Evolutionary conservation across 2,329 filamentous ascomycete species (phyloP), one percentile per base, ranked within the genome.

Genomic region (Colletotrichum cordylinicola): DNA sequence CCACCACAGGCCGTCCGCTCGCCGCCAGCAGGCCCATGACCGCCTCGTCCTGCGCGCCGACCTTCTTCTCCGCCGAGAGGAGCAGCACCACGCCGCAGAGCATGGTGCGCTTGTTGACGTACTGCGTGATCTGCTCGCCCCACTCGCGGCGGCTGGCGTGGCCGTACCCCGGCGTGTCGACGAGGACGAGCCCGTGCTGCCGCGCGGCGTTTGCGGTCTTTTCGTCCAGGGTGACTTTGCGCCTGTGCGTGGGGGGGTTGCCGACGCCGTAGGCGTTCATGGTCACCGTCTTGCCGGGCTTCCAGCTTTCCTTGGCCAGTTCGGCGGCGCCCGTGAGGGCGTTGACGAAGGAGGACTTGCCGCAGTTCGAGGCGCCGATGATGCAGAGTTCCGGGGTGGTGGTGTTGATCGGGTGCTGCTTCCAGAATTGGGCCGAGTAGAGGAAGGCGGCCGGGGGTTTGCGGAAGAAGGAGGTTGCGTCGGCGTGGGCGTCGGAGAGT

Each of bases 281-380:
- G 35, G 87, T 86, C 39, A 84, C 87, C 2, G 91, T 92, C 79
- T 86, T 88, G 12, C 91, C 91, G 1, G 90, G 88, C 24, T 83
- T 84, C 18, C 85, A 82, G 80, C 89, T 90, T 29, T 89, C 89
- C 64, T 87, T 85, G 15, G 90, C 90, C 8, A 89, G 82, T 29
- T 80, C 76, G 21, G 31, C 24, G 4, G 80, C 78, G 39, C 93
- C 93, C 3, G 93, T 91, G 39, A 98, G 90, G 21, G 94, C 94
- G 81, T 98, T 98, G 85, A 98, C 93, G 79, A 98, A 94, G 18
- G 95, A 95, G 2, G 95, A 97, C 83, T 98, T 98, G 81, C 95
- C 95, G 56, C 96, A 95, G 82, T 98, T 98, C 78, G 95, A 96
- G 80, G 96, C 95, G 58, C 95, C 95, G 48, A 98, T 91, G 61